Percentiles rank a stretch among this genome's conserved stretches.
Conservation (phyloP, 108 stramenopile species). For the Parietichytrium sp. region DNA sequence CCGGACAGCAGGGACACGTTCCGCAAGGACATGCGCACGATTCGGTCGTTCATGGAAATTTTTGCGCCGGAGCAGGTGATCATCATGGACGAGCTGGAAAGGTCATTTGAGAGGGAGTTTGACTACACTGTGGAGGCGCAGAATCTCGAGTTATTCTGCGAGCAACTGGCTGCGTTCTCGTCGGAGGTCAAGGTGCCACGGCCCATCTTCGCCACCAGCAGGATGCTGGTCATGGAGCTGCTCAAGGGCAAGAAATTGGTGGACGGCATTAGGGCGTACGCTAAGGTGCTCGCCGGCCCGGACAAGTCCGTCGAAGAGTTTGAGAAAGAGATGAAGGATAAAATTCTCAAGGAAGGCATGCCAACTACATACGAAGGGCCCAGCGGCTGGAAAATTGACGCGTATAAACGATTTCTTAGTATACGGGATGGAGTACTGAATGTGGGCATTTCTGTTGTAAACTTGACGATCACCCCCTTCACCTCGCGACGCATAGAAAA, state of each 20-base stretch:
- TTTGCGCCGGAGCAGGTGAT: constrained; percentile 4
- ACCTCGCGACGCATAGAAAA: not conserved
- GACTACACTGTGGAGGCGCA: not conserved
- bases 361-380: not conserved
- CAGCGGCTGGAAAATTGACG: not conserved
- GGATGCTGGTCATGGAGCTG: not conserved
- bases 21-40: constrained; percentile 75
- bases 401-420: not conserved
- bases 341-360: not conserved
- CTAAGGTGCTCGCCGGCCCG: not conserved
- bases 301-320: not conserved
- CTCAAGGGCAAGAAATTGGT: constrained; percentile 23
- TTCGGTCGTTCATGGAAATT: constrained; percentile 66
- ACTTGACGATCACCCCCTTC: no score
- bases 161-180: no score
- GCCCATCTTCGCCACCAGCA: not conserved
- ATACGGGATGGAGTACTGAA: not conserved
- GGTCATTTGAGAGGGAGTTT: constrained; percentile 25
- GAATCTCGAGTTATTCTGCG: constrained; percentile 1
- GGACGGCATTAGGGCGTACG: constrained; percentile 12
- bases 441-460: not conserved
- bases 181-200: not conserved
- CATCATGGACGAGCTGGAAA: constrained; percentile 20
- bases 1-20: constrained; percentile 72
- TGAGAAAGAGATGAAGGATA: not conserved